A percentile compares a stretch with the other conserved stretches of the same genome.
Evolutionary conservation across 345 rosid genomes (phyloP).

Genomic region (Microthlaspi erraticum): DNA sequence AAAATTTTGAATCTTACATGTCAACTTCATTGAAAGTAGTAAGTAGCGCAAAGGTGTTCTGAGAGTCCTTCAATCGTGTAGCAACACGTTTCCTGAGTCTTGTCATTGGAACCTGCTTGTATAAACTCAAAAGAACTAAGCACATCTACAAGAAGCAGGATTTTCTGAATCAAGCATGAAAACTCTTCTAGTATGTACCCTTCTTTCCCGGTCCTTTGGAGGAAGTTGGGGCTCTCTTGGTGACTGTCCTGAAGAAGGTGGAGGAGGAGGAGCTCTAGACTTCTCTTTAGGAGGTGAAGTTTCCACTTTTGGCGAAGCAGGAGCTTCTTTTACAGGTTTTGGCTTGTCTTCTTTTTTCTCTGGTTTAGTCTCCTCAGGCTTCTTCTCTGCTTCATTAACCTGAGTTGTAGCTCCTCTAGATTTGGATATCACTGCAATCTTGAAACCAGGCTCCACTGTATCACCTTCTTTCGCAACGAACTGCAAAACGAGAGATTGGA

Average conservation of each 20-base stretch:
- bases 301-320: conserved; percentile 39
- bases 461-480: conserved; percentile 82
- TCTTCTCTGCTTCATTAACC: conserved; percentile 66
- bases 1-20: conserved; percentile 53
- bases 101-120: conserved; percentile 86
- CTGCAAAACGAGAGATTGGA: conserved; percentile 41
- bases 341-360: conserved; percentile 36
- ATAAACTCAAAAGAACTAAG: neutral
- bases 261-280: conserved; percentile 49
- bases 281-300: conserved; percentile 45
- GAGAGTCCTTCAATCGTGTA: conserved; percentile 88
- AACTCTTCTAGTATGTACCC: conserved; percentile 51
- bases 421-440: conserved; percentile 76
- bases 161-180: neutral
- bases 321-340: conserved; percentile 54
- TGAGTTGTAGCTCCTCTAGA: conserved; percentile 66
- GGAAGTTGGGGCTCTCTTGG: conserved; percentile 89
- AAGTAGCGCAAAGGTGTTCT: conserved; percentile 87
- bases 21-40: conserved; percentile 97
- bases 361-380: conserved; percentile 49
- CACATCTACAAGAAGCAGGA: neutral
- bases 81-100: conserved; percentile 94
- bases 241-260: conserved; percentile 58
- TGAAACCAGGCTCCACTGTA: conserved; percentile 83
- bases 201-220: conserved; percentile 88